These are phyloP conservation scores for Botrytis sinoallii DNA, from an alignment of 2,329 filamentous ascomycete genomes.

Conservation along the genomic window DNA sequence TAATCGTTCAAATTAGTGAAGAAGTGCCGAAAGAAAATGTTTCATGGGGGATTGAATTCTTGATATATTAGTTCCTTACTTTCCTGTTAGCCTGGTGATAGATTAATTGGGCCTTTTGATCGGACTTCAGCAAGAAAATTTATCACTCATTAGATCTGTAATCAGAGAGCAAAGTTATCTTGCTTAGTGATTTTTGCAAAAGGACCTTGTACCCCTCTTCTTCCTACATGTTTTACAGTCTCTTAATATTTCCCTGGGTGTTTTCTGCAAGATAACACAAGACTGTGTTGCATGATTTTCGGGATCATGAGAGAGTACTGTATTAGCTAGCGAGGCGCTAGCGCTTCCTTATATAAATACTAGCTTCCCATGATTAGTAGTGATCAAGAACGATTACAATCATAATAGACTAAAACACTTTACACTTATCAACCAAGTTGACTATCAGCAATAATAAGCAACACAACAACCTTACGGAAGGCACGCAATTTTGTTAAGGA, in stretches of 20 bases:
- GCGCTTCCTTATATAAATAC: too few species aligned
- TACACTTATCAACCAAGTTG: too few species aligned
- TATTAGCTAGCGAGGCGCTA: too few species aligned
- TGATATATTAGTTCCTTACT: not conserved
- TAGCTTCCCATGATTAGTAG: too few species aligned
- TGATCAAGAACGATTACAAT: too few species aligned
- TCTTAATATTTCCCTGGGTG: not conserved
- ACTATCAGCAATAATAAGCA: not conserved
- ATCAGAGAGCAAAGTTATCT: not conserved
- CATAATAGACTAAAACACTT: too few species aligned
- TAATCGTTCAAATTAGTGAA: too few species aligned
- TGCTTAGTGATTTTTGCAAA: not conserved
- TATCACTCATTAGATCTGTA: not conserved
- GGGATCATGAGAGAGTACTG: too few species aligned
- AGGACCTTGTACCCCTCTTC: not conserved
- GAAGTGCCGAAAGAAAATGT: too few species aligned
- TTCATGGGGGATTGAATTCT: too few species aligned
- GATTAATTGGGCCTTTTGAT: not conserved
- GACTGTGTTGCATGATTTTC: not conserved
- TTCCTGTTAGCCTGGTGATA: not conserved
- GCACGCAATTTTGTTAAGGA: not conserved
- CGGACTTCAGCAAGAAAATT: not conserved
- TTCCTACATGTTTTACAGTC: not conserved
- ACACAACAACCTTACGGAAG: not conserved
- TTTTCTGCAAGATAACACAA: not conserved